phyloP scores from a whole-genome alignment of 495 filamentous ascomycete species.

The Aspergillus hancockii region DNA sequence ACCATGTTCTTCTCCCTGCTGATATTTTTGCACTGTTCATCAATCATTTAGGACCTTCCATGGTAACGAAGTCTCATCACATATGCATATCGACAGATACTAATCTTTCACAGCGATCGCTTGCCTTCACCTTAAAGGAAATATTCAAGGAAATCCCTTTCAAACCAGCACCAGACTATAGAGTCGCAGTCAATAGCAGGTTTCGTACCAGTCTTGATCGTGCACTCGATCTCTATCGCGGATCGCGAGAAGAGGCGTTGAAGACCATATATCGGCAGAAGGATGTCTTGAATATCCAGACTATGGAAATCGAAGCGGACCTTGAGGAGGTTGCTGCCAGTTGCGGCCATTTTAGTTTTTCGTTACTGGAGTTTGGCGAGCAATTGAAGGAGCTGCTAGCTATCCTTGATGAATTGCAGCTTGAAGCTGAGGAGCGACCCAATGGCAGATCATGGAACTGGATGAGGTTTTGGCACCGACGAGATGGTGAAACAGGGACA shows the following conservation, averaged over 20 bases:
- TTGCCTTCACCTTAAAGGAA: conserved; percentile 85
- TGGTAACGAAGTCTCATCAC: conserved; percentile 53
- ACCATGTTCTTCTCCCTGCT: conserved; percentile 52
- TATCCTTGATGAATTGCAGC: conserved; percentile 80
- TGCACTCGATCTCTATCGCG: conserved; percentile 75
- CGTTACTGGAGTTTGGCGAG: conserved; percentile 83
- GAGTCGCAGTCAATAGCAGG: conserved; percentile 72
- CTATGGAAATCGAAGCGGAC: conserved; percentile 79
- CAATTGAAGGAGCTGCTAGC: conserved; percentile 82
- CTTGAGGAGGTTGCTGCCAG: conserved; percentile 95
- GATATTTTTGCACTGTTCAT: conserved; percentile 92
- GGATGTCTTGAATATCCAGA: conserved; percentile 62
- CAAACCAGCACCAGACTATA: conserved; percentile 59
- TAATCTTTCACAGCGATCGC: conserved; percentile 62
- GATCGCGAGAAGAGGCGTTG: conserved; percentile 72
- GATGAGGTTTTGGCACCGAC: conserved; percentile 74
- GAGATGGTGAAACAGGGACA: conserved; percentile 15
- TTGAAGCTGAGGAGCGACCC: conserved; percentile 58
- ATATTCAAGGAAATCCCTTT: conserved; percentile 89
- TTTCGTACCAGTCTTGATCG: conserved; percentile 76
- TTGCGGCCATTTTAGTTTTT: conserved; percentile 93
- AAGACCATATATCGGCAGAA: conserved; percentile 75
- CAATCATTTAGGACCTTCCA: conserved; percentile 80
- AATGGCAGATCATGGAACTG: conserved; percentile 75
- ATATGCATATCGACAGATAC: conserved; percentile 8